Conservation (phyloP, 441 rosid species). For the Rhodomyrtus psidioides region DNA sequence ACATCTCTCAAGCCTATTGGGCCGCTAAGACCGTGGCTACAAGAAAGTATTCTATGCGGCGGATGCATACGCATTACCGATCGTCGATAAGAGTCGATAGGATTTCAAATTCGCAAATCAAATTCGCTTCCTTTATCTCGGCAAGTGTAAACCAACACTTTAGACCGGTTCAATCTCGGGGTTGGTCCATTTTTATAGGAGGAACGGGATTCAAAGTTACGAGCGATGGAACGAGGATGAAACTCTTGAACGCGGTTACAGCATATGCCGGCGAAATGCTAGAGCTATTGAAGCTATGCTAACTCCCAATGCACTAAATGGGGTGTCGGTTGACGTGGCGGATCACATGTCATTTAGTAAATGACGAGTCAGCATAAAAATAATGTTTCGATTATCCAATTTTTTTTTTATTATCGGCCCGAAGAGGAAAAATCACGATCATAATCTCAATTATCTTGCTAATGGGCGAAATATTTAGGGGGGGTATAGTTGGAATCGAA, state of each 20-base stretch:
- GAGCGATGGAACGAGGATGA: not conserved
- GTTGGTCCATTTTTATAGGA: not conserved
- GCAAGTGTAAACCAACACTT: not conserved
- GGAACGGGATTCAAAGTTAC: not conserved
- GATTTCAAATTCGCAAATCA: not conserved
- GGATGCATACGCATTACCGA: accelerated
- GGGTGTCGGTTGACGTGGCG: accelerated
- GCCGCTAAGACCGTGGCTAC: not conserved
- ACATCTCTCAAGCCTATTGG: not conserved
- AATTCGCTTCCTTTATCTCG: not conserved
- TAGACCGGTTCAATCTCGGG: not conserved
- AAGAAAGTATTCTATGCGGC: not conserved
- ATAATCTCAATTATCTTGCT: not conserved
- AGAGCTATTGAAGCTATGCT: not conserved
- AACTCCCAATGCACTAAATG: not conserved
- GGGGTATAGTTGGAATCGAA: too few species aligned
- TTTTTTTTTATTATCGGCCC: too few species aligned
- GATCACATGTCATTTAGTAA: accelerated
- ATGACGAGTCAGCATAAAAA: not conserved
- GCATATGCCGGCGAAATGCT: not conserved
- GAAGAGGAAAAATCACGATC: not conserved
- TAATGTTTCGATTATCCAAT: too few species aligned
- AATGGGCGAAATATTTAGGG: not conserved
- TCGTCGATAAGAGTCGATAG: not conserved
- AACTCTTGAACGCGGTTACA: not conserved